phyloP scores from a whole-genome alignment of 2,329 filamentous ascomycete genomes.

The Penicillium vulpinum region DNA sequence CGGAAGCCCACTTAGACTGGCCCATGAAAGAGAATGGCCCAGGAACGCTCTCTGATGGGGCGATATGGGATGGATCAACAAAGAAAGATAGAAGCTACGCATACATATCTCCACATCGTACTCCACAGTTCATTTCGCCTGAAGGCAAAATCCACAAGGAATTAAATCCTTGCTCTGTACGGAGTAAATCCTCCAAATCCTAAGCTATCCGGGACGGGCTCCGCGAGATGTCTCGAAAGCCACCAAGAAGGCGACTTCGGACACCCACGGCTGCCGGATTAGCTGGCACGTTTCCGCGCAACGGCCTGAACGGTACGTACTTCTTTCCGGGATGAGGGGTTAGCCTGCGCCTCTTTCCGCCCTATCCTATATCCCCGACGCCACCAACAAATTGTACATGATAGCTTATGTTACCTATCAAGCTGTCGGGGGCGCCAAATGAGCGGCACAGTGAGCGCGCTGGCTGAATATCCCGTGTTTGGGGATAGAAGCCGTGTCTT shows the following conservation, averaged over 20 bases:
- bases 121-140: constrained; percentile 11
- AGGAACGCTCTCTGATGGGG: constrained; percentile 3
- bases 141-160: neutral
- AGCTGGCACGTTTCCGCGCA: constrained; percentile 13
- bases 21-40: neutral
- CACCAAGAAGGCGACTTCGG: constrained; percentile 2
- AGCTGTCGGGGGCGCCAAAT: neutral
- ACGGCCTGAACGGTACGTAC: constrained; percentile 16
- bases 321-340: constrained; percentile 5
- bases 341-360: constrained; percentile 10
- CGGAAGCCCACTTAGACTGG: constrained; percentile 1
- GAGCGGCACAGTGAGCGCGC: neutral
- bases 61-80: constrained; percentile 1
- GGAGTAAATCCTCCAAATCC: neutral
- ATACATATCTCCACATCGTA: neutral
- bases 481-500: neutral
- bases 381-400: constrained; percentile 7
- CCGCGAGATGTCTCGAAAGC: constrained; percentile 12
- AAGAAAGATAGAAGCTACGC: constrained; percentile 6
- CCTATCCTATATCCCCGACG: constrained; percentile 11
- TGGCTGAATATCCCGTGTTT: constrained; percentile 11
- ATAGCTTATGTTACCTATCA: constrained; percentile 8
- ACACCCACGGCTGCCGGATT: constrained; percentile 1
- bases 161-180: neutral
- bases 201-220: constrained; percentile 10